A percentile compares a stretch with the other conserved stretches of the same genome.
Conservation (phyloP, 2,329 filamentous ascomycete genomes). For the Venturia aucupariae region DNA sequence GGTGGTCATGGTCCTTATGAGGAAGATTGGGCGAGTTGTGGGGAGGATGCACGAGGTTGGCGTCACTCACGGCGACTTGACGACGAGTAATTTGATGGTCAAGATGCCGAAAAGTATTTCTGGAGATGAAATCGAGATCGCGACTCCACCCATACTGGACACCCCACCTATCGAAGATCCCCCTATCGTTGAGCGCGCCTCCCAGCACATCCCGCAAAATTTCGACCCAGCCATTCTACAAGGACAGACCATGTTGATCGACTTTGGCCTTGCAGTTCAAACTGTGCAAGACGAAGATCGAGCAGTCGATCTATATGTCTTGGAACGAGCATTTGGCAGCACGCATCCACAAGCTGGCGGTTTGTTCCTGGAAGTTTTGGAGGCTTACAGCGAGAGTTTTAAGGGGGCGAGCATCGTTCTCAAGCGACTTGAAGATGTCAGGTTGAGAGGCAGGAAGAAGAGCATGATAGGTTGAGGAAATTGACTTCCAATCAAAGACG, state of each 20-base stretch:
- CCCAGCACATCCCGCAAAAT: not conserved
- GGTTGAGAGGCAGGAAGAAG: conserved; percentile 87
- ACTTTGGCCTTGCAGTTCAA: conserved; percentile 83
- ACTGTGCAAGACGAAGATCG: conserved; percentile 80
- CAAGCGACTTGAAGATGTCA: conserved; percentile 79
- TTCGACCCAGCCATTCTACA: conserved; percentile 30
- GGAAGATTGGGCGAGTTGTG: conserved; percentile 59
- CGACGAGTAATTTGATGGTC: conserved; percentile 94
- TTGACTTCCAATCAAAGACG: not conserved
- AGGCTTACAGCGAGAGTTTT: conserved; percentile 63
- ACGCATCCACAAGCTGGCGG: conserved; percentile 81
- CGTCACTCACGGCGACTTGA: conserved; percentile 89
- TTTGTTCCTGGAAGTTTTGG: conserved; percentile 64
- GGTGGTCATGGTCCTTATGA: conserved; percentile 53
- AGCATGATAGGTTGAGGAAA: conserved; percentile 77
- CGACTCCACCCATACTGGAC: not conserved
- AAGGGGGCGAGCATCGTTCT: conserved; percentile 68
- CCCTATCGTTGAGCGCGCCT: not conserved
- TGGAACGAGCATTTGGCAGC: conserved; percentile 88
- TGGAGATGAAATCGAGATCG: not conserved
- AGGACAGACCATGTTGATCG: conserved; percentile 81
- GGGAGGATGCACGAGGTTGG: conserved; percentile 74
- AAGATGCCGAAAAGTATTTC: conserved; percentile 21
- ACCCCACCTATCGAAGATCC: conserved; percentile 13
- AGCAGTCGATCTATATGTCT: conserved; percentile 90